These are phyloP conservation scores for Akebia trifoliata DNA, from an alignment of 164 flowering plant species.

Conservation along the genomic window DNA sequence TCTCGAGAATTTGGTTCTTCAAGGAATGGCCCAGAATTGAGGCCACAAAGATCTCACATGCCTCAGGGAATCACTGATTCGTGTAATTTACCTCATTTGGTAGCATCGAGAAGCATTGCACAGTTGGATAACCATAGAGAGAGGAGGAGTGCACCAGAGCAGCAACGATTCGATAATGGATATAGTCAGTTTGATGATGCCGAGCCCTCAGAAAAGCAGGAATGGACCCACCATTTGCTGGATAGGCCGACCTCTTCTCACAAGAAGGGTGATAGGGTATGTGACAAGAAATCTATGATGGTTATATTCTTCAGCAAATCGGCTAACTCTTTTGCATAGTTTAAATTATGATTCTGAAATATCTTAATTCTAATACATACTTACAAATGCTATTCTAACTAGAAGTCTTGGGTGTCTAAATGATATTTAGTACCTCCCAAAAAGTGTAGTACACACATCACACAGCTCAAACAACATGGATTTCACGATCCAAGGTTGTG, in stretches of 20 bases:
- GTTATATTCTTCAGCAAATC: conserved; percentile 21
- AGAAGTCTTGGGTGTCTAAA: too few relatives aligned
- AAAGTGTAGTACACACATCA: too few relatives aligned
- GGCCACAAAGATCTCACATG: conserved; percentile 36
- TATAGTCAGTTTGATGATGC: conserved; percentile 34
- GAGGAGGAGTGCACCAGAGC: conserved; percentile 17
- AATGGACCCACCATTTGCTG: conserved; percentile 45
- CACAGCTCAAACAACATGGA: too few relatives aligned
- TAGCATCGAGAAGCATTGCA: conserved; percentile 42
- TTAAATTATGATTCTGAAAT: too few relatives aligned
- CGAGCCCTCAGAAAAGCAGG: conserved; percentile 34
- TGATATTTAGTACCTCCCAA: too few relatives aligned
- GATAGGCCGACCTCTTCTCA: conserved; percentile 36
- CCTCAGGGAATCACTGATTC: conserved; percentile 31
- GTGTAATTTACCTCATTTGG: conserved; percentile 50
- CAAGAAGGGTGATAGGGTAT: conserved; percentile 37
- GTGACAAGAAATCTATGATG: conserved; percentile 30
- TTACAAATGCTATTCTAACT: too few relatives aligned
- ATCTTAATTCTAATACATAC: too few relatives aligned
- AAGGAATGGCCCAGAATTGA: conserved; percentile 30
- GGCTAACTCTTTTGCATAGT: neutral
- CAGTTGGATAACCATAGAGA: conserved; percentile 32
- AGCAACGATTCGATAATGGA: conserved; percentile 36
- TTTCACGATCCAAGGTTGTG: too few relatives aligned
- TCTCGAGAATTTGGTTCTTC: conserved; percentile 19